These are phyloP conservation scores for Tricholoma saponaceum DNA, from an alignment of 768 basidiomycete genomes.

Conservation along the genomic window DNA sequence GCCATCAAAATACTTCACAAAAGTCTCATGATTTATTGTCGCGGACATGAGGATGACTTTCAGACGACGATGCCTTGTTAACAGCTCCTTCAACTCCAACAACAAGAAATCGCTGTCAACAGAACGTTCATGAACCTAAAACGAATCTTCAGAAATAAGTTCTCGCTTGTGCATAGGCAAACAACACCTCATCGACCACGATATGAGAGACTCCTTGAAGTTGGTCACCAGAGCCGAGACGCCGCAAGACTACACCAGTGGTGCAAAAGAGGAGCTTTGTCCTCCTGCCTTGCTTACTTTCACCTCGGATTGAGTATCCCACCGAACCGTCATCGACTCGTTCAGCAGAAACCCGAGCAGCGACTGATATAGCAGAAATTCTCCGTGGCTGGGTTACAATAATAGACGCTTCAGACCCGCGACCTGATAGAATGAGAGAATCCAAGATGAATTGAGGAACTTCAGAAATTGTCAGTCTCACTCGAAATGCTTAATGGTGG, in stretches of 20 bases:
- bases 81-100: slow-evolving; percentile 74
- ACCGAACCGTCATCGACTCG: slow-evolving; percentile 72
- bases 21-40: slow-evolving; percentile 86
- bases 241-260: slow-evolving; percentile 85
- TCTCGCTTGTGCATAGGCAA: neutral
- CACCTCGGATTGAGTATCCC: slow-evolving; percentile 88
- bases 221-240: slow-evolving; percentile 70
- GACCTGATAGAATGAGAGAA: slow-evolving; percentile 58
- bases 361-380: slow-evolving; percentile 85
- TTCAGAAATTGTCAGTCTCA: slow-evolving; percentile 17
- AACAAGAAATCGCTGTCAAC: slow-evolving; percentile 89
- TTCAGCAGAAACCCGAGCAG: slow-evolving; percentile 82
- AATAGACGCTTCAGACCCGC: slow-evolving; percentile 68
- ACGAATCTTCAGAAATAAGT: neutral
- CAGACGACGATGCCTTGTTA: slow-evolving; percentile 57
- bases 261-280: slow-evolving; percentile 89
- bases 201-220: slow-evolving; percentile 76
- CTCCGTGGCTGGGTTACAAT: slow-evolving; percentile 90
- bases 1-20: slow-evolving; percentile 74
- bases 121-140: slow-evolving; percentile 85
- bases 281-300: slow-evolving; percentile 58
- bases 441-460: slow-evolving; percentile 92
- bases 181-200: slow-evolving; percentile 80
- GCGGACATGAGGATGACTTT: slow-evolving; percentile 92
- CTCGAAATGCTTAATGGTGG: neutral